Base-by-base conservation (phyloP, 768 basidiomycete species). In the Clathrus columnatus region DNA sequence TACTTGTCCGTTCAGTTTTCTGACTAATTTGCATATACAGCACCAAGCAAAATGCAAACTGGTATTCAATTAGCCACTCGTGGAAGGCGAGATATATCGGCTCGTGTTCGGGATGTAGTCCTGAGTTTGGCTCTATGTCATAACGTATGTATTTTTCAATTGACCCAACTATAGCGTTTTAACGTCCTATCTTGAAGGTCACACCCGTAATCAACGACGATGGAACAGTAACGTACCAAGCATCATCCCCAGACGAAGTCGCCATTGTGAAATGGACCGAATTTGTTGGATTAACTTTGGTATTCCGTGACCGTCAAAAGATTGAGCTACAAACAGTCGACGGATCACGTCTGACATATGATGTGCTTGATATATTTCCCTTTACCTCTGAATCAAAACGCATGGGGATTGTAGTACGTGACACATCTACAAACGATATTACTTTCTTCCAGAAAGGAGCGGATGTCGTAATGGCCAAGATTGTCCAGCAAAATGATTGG, bases 371-470 rank as follows among this genome's bases (percentile, higher is more conserved):
- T 48, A 81, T 99, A 57, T 99, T 99, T 71, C 96, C 96, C 0
- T 98, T 99, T 73, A 98, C 95, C 0, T 96, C 92, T 11, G 96
- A 98, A 68, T 93, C 93, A 0, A 98, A 99, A 69, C 89, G 96
- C 26, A 99, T 98, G 96, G 94, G 96, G 28, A 97, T 98, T 65
- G 79, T 99, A 63, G 87, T 98, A 29, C 84, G 87, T 23, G 94
- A 97, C 54, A 67, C 72, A 0, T 75, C 80, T 29, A 77, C 80
- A 0, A 83, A 85, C 49, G 91, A 94, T 57, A 83, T 94, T 50
- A 82, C 77, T 8, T 99, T 99, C 70, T 72, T 93, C 57, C 91
- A 98, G 65, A 99, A 99, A 67, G 96, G 96, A 23, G 96, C 95
- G 0, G 96, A 99, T 65, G 92, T 94, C n/a, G 91, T 98, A 41